Evolutionary conservation across 2,329 filamentous ascomycete species (phyloP), one percentile per base, ranked within the genome.

Genomic region (Hypoxylon sp.): DNA sequence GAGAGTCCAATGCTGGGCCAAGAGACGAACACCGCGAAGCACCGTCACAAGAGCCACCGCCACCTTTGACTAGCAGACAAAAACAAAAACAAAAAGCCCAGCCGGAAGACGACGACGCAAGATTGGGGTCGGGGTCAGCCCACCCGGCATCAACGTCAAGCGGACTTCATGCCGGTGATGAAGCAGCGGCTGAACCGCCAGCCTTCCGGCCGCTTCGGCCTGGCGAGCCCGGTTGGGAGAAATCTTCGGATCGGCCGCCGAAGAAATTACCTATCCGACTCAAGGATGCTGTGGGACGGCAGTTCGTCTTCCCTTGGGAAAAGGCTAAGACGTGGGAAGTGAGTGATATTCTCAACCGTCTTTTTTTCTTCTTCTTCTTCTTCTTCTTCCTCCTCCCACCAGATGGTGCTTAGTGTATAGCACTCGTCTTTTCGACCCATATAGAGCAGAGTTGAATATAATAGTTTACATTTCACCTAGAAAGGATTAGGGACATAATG

Each of bases 251-350:
- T 24, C 52, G 71, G 22, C 70, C 71, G 10, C 72, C 71, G 8
- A 65, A 62, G 26, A 74, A 75, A 68, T 81, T 86, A 51, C 87
- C 87, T 6, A 85, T 90, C 72, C 85, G 85, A 64, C 89, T 89
- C 75, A 87, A 87, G 71, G 88, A 91, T 76, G 87, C 87, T 1
- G 81, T 90, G 34, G 86, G 86, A 26, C 80, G 88, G 62, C 89
- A 88, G 70, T 90, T 87, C 73, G 85, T 84, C 69, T 89, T 91
- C 68, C 88, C 88, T 5, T 90, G 85, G 77, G 83, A 89, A 65
- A 75, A 89, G 49, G 90, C 86, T 73, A 86, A 84, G 71, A 88
- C 84, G 2, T 89, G 87, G 87, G 79, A 82, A 78, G 86, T 87
- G 80, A 75, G 79, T 63, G 17, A 47, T 4, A 47, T 26, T 48